Conservation (phyloP, 176 grass and related monocot species). For the Raddia distichophylla region DNA sequence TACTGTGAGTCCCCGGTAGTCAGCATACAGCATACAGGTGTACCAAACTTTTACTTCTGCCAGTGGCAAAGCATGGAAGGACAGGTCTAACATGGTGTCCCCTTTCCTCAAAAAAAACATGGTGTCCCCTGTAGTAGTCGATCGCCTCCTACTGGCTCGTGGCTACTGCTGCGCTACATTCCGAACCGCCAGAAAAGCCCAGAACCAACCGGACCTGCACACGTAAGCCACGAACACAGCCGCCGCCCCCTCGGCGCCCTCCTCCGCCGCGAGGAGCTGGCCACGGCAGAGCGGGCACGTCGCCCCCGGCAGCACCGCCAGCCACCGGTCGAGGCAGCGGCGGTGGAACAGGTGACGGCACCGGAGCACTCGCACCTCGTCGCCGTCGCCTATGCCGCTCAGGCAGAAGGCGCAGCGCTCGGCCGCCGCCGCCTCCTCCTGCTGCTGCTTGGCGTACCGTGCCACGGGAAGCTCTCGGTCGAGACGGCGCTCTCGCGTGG, state of each 20-base stretch:
- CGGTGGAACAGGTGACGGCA: conserved; percentile 57
- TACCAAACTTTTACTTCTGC: too few relatives aligned
- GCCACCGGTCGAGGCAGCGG: conserved; percentile 52
- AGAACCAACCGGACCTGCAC: background rate
- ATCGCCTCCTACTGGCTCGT: too few relatives aligned
- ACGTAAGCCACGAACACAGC: conserved; percentile 13
- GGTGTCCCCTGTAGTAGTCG: too few relatives aligned
- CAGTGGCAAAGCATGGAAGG: too few relatives aligned
- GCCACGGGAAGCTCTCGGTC: conserved; percentile 15
- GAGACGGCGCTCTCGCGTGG: background rate
- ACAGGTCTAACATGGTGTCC: too few relatives aligned
- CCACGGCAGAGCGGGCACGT: conserved; percentile 36
- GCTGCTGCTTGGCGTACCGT: background rate
- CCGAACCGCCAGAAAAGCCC: background rate
- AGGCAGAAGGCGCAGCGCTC: conserved; percentile 46
- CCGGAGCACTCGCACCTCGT: conserved; percentile 50
- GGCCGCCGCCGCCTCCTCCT: background rate
- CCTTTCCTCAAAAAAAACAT: too few relatives aligned
- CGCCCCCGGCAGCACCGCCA: conserved; percentile 11
- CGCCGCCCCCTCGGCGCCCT: background rate
- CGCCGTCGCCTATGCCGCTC: conserved; percentile 40
- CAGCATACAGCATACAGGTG: too few relatives aligned
- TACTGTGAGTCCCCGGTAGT: too few relatives aligned
- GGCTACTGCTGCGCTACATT: background rate
- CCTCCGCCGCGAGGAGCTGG: conserved; percentile 16